Conservation (phyloP, 2,329 filamentous ascomycete genomes). For the Fusarium lateritium region DNA sequence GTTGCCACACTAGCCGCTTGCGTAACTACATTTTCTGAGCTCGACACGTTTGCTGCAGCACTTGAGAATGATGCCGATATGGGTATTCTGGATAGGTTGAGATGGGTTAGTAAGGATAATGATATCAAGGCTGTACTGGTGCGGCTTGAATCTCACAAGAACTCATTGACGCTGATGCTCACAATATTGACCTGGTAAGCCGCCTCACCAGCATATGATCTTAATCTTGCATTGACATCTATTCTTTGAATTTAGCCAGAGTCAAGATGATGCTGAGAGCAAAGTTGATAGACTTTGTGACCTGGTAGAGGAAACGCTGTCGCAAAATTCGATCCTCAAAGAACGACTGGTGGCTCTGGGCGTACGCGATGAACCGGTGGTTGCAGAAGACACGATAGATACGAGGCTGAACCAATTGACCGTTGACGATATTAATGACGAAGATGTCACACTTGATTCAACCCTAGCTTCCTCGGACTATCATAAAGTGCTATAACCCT, state of each 20-base stretch:
- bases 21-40: conserved; percentile 21
- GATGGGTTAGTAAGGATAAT: conserved; percentile 15
- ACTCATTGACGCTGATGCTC: conserved; percentile 20
- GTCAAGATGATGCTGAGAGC: conserved; percentile 21
- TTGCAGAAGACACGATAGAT: background rate
- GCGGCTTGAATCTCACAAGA: conserved; percentile 28
- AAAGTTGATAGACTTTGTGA: conserved; percentile 19
- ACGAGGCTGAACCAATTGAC: background rate
- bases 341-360: conserved; percentile 5
- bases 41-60: background rate
- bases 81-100: conserved; percentile 2
- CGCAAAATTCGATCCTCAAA: conserved; percentile 2
- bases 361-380: background rate
- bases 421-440: background rate
- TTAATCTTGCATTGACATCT: fast-evolving
- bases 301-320: conserved; percentile 10
- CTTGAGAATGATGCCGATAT: background rate
- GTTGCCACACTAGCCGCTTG: conserved; percentile 21
- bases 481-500: too few species aligned
- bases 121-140: conserved; percentile 17
- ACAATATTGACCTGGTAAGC: conserved; percentile 19
- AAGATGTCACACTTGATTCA: background rate
- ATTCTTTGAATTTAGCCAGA: conserved; percentile 1
- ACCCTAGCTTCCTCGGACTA: background rate
- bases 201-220: background rate